Percentiles rank a stretch among this genome's conserved stretches.
These are phyloP conservation scores for Gastrolobium bilobum DNA, from an alignment of 306 rosid species.

Conservation along the genomic window DNA sequence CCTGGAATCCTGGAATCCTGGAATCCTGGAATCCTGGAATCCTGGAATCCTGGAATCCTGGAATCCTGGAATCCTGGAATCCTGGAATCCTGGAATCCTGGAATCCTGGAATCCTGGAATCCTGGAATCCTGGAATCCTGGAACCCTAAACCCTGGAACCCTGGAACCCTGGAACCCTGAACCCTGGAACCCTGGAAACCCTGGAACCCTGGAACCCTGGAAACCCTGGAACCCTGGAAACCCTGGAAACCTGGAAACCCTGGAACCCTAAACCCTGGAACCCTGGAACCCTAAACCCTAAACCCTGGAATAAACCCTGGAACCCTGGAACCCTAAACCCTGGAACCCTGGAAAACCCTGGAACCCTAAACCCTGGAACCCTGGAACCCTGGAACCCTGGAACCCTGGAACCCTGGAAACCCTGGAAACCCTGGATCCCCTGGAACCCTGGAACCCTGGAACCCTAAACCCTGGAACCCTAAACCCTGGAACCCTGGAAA, in stretches of 20 bases:
- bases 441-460: slow-evolving; percentile 35
- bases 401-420: slow-evolving; percentile 28
- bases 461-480: slow-evolving; percentile 36
- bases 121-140: too few relatives aligned
- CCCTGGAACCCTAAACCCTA: slow-evolving; percentile 45
- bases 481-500: slow-evolving; percentile 43
- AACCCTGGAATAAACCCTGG: slow-evolving; percentile 41
- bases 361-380: slow-evolving; percentile 32
- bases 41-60: too few relatives aligned
- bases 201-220: slow-evolving; percentile 47
- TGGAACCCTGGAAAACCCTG: too few relatives aligned
- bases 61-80: too few relatives aligned
- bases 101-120: too few relatives aligned
- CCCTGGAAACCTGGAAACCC: slow-evolving; percentile 25
- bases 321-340: slow-evolving; percentile 40
- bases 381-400: slow-evolving; percentile 29
- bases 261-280: slow-evolving; percentile 5
- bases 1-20: too few relatives aligned
- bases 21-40: too few relatives aligned
- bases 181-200: slow-evolving; percentile 20
- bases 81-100: too few relatives aligned
- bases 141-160: too few relatives aligned
- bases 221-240: slow-evolving; percentile 43
- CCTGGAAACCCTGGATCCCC: slow-evolving; percentile 22
- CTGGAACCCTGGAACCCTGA: too few relatives aligned